These are phyloP conservation scores for Kodamaea ohmeri DNA, from an alignment of 1,139 yeast genomes.

Conservation along the genomic window DNA sequence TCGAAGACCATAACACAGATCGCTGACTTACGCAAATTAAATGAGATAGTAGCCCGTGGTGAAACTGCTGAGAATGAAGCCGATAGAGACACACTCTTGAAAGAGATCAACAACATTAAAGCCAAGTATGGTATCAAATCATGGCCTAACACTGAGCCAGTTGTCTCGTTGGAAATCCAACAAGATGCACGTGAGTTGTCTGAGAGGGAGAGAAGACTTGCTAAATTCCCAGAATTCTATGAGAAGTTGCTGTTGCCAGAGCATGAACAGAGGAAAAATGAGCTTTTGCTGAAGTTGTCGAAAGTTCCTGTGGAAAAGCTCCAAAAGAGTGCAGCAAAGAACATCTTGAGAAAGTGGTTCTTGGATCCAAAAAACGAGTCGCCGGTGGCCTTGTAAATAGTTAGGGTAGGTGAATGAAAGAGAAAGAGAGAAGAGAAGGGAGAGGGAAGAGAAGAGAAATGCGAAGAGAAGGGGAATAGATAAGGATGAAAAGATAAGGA, in stretches of 20 bases:
- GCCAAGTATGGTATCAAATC: conserved; percentile 52
- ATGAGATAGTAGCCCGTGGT: conserved; percentile 35
- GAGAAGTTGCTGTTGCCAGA: conserved; percentile 34
- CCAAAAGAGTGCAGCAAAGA: conserved; percentile 49
- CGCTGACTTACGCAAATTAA: conserved; percentile 49
- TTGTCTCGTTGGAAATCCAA: conserved; percentile 38
- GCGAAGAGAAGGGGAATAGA: background rate
- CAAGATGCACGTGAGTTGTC: conserved; percentile 30
- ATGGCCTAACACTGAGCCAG: conserved; percentile 56
- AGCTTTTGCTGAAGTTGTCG: conserved; percentile 26
- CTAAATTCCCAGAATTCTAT: conserved; percentile 33
- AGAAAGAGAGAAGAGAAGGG: background rate
- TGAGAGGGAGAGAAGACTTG: conserved; percentile 32
- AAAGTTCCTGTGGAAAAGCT: conserved; percentile 26
- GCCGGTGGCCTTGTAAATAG: conserved; percentile 4
- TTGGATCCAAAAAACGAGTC: conserved; percentile 31
- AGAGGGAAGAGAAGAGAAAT: background rate
- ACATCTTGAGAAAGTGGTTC: conserved; percentile 51
- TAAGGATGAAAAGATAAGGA: too few species aligned
- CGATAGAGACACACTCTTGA: conserved; percentile 35
- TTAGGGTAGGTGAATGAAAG: background rate
- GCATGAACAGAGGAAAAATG: conserved; percentile 23
- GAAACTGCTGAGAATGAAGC: conserved; percentile 35
- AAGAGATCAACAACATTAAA: conserved; percentile 48
- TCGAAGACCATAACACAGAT: conserved; percentile 39